phyloP scores from a whole-genome alignment of 306 rosid species.

The Castanopsis chinensis region DNA sequence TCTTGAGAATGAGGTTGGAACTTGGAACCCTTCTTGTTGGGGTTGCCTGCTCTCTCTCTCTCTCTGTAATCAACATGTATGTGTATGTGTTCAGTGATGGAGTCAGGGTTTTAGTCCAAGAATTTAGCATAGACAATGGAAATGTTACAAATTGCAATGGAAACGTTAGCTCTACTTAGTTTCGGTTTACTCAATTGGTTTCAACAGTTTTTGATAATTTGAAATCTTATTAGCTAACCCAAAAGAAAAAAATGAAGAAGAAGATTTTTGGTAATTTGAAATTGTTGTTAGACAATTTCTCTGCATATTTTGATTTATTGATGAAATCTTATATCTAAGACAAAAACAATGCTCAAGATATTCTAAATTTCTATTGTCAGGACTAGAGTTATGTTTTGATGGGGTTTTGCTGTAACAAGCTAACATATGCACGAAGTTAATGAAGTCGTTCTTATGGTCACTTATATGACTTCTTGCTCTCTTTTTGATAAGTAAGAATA shows the following conservation, averaged over 20 bases:
- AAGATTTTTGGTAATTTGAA: too few species aligned
- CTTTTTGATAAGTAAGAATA: too few species aligned
- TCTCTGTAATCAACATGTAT: not conserved
- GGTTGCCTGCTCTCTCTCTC: not conserved
- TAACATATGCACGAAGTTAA: not conserved
- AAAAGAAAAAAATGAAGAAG: too few species aligned
- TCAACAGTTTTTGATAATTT: too few species aligned
- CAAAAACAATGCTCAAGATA: not conserved
- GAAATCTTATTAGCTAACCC: not conserved
- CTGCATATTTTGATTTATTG: not conserved
- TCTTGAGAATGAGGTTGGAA: slow-evolving; percentile 20
- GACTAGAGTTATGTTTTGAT: not conserved
- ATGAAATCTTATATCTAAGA: not conserved
- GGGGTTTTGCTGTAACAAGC: not conserved
- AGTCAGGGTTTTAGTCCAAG: too few species aligned
- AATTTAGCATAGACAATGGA: too few species aligned
- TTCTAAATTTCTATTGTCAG: not conserved
- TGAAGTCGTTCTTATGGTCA: not conserved
- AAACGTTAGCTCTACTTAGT: too few species aligned
- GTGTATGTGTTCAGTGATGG: not conserved
- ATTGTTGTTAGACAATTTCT: too few species aligned
- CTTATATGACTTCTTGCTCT: not conserved
- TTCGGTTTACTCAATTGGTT: too few species aligned
- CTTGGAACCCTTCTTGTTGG: too few species aligned
- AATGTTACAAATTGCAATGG: too few species aligned